Evolutionary conservation across 441 rosid species (phyloP).

Genomic region (Erodium moschatum): DNA sequence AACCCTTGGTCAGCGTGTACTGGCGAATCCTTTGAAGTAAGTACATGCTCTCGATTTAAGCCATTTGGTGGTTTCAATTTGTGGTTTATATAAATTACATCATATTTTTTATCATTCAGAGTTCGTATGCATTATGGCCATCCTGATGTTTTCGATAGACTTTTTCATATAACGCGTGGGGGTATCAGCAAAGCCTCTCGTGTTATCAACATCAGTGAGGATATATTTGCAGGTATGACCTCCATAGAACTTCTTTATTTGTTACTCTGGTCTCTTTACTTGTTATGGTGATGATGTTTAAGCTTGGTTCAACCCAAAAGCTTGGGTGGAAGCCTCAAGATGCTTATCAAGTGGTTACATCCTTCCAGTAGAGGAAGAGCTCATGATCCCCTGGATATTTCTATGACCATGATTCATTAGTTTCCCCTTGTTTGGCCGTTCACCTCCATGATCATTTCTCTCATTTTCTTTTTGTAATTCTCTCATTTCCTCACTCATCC

Average conservation of each 20-base stretch:
- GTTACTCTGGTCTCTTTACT: neutral
- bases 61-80: constrained; percentile 11
- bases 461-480: too few relatives aligned
- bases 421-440: too few relatives aligned
- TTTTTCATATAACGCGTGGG: constrained; percentile 93
- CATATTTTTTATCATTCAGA: constrained; percentile 34
- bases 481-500: too few relatives aligned
- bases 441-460: too few relatives aligned
- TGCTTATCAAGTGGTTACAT: too few relatives aligned
- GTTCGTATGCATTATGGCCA: constrained; percentile 99
- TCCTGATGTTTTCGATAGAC: constrained; percentile 97
- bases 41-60: constrained; percentile 22
- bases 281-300: neutral
- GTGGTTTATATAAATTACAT: constrained; percentile 17
- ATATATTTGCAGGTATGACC: constrained; percentile 71
- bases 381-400: too few relatives aligned
- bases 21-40: constrained; percentile 93
- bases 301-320: too few relatives aligned
- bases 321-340: too few relatives aligned
- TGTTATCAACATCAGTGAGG: constrained; percentile 95
- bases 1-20: constrained; percentile 90
- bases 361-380: too few relatives aligned
- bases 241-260: constrained; percentile 10
- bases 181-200: constrained; percentile 99
- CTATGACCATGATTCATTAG: too few relatives aligned